phyloP scores from a whole-genome alignment of 2,329 filamentous ascomycete species.

The Fusarium tuaranense region DNA sequence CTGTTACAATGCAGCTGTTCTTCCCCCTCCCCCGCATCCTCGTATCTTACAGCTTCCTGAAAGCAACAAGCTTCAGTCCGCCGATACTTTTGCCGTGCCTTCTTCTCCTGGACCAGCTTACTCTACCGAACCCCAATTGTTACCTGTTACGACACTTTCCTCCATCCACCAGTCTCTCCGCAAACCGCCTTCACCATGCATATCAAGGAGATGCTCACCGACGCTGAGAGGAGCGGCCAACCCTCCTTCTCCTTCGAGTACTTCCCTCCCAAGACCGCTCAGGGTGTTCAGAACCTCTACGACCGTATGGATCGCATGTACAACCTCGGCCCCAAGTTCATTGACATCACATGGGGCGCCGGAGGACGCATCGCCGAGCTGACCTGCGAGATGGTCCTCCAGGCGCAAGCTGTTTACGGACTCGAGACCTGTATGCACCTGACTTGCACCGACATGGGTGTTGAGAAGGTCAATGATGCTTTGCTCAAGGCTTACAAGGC shows the following conservation, averaged over 20 bases:
- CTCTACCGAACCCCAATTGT: conserved; percentile 4
- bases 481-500: conserved; percentile 90
- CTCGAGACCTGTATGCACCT: conserved; percentile 99
- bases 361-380: conserved; percentile 91
- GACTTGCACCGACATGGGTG: conserved; percentile 98
- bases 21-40: conserved; percentile 24
- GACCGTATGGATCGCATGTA: conserved; percentile 99
- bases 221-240: conserved; percentile 81
- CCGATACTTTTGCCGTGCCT: background rate
- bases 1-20: conserved; percentile 15
- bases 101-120: conserved; percentile 1
- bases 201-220: conserved; percentile 90
- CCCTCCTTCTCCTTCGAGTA: conserved; percentile 99
- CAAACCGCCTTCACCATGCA: conserved; percentile 76
- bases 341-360: conserved; percentile 98
- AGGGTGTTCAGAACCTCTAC: conserved; percentile 99
- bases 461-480: conserved; percentile 89
- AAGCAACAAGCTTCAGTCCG: conserved; percentile 3
- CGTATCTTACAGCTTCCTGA: background rate
- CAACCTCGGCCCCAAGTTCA: conserved; percentile 90
- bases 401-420: conserved; percentile 94
- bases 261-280: conserved; percentile 97
- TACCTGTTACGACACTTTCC: background rate
- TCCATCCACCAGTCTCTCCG: background rate
- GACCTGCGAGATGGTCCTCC: conserved; percentile 97